Evolutionary conservation across 129 eudicot species (phyloP), one percentile per base, ranked within the genome.

Genomic region (Tanacetum coccineum): DNA sequence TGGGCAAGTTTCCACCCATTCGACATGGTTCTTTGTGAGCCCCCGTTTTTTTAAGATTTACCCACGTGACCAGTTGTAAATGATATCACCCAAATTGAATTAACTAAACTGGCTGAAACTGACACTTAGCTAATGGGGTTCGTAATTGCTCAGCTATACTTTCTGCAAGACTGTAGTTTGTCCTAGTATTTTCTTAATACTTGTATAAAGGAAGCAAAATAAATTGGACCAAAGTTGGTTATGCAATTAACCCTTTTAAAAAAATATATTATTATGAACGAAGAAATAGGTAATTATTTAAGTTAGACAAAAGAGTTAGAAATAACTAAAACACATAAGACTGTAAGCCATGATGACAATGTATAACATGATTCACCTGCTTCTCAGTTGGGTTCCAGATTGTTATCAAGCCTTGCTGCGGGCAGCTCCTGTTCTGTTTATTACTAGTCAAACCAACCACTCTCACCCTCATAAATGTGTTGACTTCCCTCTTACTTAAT

Each of bases 361-460:
- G 54, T 19, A 53, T 46, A 39, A 45, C 36, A 71, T 19, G 62
- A 71, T 66, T 79, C 67, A 91, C 98, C 98, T 92, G 95, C 61
- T 82, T 80, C 80, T 86, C 86, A 51, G 84, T 83, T 15, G 96
- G 96, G 53, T 83, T 89, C 96, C 96, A 89, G 59, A 89, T 81
- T 20, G 96, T 89, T 76, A 89, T 73, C 75, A 89, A 78, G 65
- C 94, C 96, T 63, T 80, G 77, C 52, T 39, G 72, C 17, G 71
- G 75, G 56, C 64, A 15, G 58, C 66, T 50, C 44, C 58, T 7
- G 42, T 36, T 67, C 66, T 19, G 71, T 15, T 19, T 52, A 49
- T 40, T 79, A 59, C 63, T 80, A 53, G 74, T 74, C 73, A 92
- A 66, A 32, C 98, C 98, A 64, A 84, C 87, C 40, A 92, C 96